Evolutionary conservation across 2,329 filamentous ascomycete species (phyloP).

Genomic region (Xylariomycetidae sp.): DNA sequence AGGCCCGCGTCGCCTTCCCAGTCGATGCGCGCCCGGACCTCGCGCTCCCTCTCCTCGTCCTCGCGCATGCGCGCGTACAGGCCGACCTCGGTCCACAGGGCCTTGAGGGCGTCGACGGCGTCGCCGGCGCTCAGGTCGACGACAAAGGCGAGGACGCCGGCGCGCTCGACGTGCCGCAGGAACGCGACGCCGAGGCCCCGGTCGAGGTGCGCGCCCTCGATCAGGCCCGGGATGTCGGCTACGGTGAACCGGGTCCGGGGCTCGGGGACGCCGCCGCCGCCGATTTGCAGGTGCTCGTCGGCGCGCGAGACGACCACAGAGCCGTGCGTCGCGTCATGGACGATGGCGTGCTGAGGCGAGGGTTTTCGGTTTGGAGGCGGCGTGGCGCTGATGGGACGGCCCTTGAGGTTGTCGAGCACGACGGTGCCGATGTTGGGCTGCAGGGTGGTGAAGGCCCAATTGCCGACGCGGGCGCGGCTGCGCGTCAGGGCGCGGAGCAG

Average conservation of each 20-base stretch:
- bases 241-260: constrained; percentile 80
- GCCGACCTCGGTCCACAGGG: constrained; percentile 82
- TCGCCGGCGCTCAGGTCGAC: constrained; percentile 78
- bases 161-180: constrained; percentile 88
- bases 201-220: constrained; percentile 89
- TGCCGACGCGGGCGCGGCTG: constrained; percentile 81
- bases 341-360: constrained; percentile 35
- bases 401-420: constrained; percentile 80
- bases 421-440: constrained; percentile 95
- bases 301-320: constrained; percentile 23
- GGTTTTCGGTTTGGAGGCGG: constrained; percentile 25
- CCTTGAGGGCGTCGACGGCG: constrained; percentile 71
- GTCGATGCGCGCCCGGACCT: constrained; percentile 52
- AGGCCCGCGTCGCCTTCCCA: constrained; percentile 52
- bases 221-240: constrained; percentile 91
- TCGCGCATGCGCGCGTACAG: constrained; percentile 79
- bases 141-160: constrained; percentile 89
- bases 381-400: constrained; percentile 52
- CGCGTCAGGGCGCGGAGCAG: constrained; percentile 82
- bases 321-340: constrained; percentile 23
- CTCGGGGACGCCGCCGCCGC: constrained; percentile 31
- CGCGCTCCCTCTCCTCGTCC: constrained; percentile 63
- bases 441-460: constrained; percentile 96
- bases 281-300: constrained; percentile 11
- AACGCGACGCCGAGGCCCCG: constrained; percentile 88